Evolutionary conservation across 2,329 filamentous ascomycete species (phyloP).

Genomic region (Microdochium paspali): DNA sequence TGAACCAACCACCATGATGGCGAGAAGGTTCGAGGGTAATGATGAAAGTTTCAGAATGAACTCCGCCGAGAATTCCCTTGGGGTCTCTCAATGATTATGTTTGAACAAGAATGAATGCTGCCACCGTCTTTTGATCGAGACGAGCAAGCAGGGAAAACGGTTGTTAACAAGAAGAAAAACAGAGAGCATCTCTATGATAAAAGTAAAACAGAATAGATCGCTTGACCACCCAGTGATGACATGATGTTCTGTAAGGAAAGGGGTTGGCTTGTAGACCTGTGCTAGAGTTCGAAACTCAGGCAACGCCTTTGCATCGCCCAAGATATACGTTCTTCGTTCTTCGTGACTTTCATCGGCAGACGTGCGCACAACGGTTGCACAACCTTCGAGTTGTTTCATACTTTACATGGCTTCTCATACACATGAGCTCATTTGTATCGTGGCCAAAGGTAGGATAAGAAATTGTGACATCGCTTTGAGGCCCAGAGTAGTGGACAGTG

Average conservation of each 20-base stretch:
- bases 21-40: no score
- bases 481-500: no score
- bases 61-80: no score
- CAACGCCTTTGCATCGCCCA: not conserved
- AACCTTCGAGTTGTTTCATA: not conserved
- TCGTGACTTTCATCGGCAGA: not conserved
- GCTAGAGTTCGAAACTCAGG: not conserved
- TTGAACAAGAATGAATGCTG: no score
- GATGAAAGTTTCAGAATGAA: no score
- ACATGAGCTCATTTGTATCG: not conserved
- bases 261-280: not conserved
- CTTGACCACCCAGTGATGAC: not conserved
- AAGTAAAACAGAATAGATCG: not conserved
- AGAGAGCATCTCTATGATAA: not conserved
- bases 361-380: not conserved
- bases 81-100: no score
- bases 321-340: not conserved
- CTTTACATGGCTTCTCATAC: conserved; percentile 1
- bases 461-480: not conserved
- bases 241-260: not conserved
- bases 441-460: not conserved
- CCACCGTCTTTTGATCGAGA: no score
- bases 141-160: no score
- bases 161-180: not conserved
- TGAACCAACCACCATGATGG: no score